These are phyloP conservation scores for Diaporthe eres DNA, from an alignment of 2,329 filamentous ascomycete genomes.

Conservation along the genomic window DNA sequence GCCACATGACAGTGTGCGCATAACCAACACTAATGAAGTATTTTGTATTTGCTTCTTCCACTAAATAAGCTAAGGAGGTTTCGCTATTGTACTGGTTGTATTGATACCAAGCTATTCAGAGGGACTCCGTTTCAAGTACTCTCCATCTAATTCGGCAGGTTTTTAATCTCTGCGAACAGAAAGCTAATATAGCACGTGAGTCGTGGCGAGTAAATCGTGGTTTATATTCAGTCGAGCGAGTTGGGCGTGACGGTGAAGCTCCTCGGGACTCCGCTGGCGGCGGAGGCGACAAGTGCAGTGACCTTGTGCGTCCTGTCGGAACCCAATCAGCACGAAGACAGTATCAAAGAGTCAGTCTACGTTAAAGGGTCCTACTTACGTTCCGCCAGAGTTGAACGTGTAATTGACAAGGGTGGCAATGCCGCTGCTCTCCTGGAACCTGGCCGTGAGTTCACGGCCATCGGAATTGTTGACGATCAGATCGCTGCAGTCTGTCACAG, in stretches of 20 bases:
- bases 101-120: not conserved
- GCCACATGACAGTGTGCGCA: not conserved
- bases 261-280: not conserved
- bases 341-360: not conserved
- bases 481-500: not conserved
- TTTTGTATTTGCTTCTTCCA: not conserved
- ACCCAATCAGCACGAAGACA: not conserved
- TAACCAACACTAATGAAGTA: not conserved
- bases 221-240: not conserved
- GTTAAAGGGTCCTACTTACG: not conserved
- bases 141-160: not conserved
- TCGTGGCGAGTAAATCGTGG: not conserved
- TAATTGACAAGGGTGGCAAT: not conserved
- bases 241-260: not conserved
- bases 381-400: not conserved
- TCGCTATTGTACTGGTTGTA: too few species aligned
- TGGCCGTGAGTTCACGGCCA: not conserved
- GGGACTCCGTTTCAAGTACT: not conserved
- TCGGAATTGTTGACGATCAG: not conserved
- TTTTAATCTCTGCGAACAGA: not conserved
- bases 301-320: not conserved
- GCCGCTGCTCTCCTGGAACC: not conserved
- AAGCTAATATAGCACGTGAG: not conserved
- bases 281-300: not conserved
- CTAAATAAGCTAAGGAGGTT: not conserved